Percentiles rank a stretch among this genome's conserved stretches.
Evolutionary conservation across 176 grass and related monocot species (phyloP).

Genomic region (Tillandsia leiboldiana): DNA sequence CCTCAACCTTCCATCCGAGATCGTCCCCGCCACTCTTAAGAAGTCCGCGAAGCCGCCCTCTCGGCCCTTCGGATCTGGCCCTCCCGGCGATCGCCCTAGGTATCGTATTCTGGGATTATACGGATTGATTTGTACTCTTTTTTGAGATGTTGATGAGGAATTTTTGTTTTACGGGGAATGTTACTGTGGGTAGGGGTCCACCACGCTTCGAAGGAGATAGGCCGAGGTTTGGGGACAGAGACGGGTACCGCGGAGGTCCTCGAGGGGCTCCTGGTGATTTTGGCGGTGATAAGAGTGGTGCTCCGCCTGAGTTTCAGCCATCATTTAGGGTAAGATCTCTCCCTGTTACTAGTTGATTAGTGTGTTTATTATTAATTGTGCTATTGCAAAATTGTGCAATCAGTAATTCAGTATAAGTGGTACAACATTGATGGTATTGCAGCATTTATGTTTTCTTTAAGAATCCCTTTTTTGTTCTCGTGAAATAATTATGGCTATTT

Average conservation of each 20-base stretch:
- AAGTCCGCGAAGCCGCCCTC: slow-evolving; percentile 73
- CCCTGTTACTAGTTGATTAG: background rate
- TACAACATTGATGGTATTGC: background rate
- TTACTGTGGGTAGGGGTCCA: slow-evolving; percentile 37
- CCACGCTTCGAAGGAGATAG: slow-evolving; percentile 75
- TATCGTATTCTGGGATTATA: background rate
- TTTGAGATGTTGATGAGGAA: background rate
- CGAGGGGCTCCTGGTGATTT: slow-evolving; percentile 73
- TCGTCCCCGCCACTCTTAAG: slow-evolving; percentile 78
- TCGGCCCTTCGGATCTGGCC: slow-evolving; percentile 70
- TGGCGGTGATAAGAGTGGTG: slow-evolving; percentile 76
- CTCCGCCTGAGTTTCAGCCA: slow-evolving; percentile 77
- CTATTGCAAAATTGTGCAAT: too few relatives aligned
- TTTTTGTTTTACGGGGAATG: background rate
- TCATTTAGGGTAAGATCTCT: slow-evolving; percentile 70
- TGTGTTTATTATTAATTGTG: too few relatives aligned
- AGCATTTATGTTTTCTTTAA: background rate
- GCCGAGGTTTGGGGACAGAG: slow-evolving; percentile 86
- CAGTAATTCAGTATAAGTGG: too few relatives aligned
- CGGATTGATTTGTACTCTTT: background rate
- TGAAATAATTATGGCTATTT: too few relatives aligned
- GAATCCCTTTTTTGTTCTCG: too few relatives aligned
- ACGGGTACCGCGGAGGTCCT: slow-evolving; percentile 76
- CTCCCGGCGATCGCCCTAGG: slow-evolving; percentile 80
- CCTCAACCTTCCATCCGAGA: slow-evolving; percentile 96